Percentiles rank a stretch among this genome's conserved stretches.
Evolutionary conservation across 2,329 filamentous ascomycete genomes (phyloP).

Genomic region (Phialophora tarda): DNA sequence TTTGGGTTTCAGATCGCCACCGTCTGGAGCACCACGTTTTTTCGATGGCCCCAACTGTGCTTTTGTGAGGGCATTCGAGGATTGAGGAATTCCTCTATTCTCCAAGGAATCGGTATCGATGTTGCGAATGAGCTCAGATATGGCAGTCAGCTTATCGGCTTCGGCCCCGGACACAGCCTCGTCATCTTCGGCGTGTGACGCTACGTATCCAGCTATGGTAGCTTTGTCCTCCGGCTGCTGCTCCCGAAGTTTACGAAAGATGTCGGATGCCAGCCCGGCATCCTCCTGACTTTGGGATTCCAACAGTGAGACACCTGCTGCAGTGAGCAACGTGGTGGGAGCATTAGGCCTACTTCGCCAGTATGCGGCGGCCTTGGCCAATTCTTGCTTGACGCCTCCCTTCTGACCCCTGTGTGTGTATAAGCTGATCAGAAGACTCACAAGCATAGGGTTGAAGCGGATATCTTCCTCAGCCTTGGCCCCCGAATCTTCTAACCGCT

Average conservation of each 20-base stretch:
- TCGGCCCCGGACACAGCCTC: slow-evolving; percentile 47
- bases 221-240: slow-evolving; percentile 68
- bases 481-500: slow-evolving; percentile 68
- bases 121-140: slow-evolving; percentile 50
- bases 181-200: slow-evolving; percentile 72
- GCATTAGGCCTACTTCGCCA: slow-evolving; percentile 71
- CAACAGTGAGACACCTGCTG: slow-evolving; percentile 82
- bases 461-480: slow-evolving; percentile 66
- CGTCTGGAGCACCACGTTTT: slow-evolving; percentile 48
- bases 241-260: slow-evolving; percentile 74
- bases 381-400: slow-evolving; percentile 71
- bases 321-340: slow-evolving; percentile 72
- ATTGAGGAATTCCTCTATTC: slow-evolving; percentile 50
- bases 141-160: slow-evolving; percentile 47
- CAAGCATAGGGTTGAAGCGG: slow-evolving; percentile 81
- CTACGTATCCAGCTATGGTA: slow-evolving; percentile 82
- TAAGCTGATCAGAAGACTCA: slow-evolving; percentile 78
- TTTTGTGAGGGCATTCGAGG: slow-evolving; percentile 40
- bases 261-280: slow-evolving; percentile 71
- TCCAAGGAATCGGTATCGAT: slow-evolving; percentile 54
- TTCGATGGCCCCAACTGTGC: slow-evolving; percentile 42
- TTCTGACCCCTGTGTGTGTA: slow-evolving; percentile 78
- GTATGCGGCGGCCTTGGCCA: slow-evolving; percentile 78
- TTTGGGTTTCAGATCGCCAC: slow-evolving; percentile 49
- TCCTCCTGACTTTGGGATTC: slow-evolving; percentile 74